Evolutionary conservation across 1,284 basidiomycete genomes (phyloP).

Genomic region (Thecaphora thlaspeos): DNA sequence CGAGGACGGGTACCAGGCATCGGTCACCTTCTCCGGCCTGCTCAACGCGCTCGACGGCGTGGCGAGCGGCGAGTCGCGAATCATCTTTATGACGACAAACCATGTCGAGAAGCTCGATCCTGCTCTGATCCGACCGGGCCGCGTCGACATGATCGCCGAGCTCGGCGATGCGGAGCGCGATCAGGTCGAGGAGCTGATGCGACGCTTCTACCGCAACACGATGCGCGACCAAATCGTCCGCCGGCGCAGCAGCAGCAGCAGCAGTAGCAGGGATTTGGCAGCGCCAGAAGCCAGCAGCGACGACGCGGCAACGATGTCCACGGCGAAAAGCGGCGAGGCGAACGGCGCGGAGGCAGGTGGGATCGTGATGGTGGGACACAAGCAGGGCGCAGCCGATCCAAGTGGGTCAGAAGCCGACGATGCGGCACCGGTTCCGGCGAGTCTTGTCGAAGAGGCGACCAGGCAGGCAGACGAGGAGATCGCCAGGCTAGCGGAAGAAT

Average conservation of each 20-base stretch:
- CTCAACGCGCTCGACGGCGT: conserved; percentile 97
- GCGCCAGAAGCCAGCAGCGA: conserved; percentile 3
- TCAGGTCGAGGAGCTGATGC: conserved; percentile 78
- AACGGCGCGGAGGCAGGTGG: not conserved
- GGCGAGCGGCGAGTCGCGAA: conserved; percentile 84
- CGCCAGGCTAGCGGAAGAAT: conserved; percentile 14
- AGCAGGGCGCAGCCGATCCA: not conserved
- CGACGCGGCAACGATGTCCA: conserved; percentile 6
- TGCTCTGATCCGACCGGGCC: conserved; percentile 89
- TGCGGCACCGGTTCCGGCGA: not conserved
- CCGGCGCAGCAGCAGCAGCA: conserved; percentile 6
- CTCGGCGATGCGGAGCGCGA: conserved; percentile 82
- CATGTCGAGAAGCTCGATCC: conserved; percentile 72
- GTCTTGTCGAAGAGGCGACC: conserved; percentile 1
- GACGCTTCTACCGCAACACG: conserved; percentile 71
- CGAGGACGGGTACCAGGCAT: conserved; percentile 58
- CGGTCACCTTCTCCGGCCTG: conserved; percentile 95
- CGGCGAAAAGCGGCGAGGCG: conserved; percentile 5
- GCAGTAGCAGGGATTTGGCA: not conserved
- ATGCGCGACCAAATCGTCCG: conserved; percentile 19
- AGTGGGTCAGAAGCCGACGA: not conserved
- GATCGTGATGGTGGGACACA: not conserved
- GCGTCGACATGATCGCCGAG: conserved; percentile 81
- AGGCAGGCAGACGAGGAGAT: conserved; percentile 21
- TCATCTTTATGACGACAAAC: conserved; percentile 99